phyloP scores from a whole-genome alignment of 2,329 filamentous ascomycete species.

The Penicillium sp. region DNA sequence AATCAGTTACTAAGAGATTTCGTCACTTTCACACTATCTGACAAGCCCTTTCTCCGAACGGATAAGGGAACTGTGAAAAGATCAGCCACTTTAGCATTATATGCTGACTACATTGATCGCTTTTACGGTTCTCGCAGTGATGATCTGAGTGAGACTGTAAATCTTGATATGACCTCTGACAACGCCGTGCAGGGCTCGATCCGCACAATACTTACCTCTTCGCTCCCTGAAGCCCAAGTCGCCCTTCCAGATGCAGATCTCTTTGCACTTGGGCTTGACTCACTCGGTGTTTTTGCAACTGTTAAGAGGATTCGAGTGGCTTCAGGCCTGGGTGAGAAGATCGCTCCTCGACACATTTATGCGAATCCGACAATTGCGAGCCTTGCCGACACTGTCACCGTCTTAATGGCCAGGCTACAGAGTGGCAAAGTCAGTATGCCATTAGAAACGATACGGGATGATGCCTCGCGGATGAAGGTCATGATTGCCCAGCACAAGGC shows the following conservation, averaged over 20 bases:
- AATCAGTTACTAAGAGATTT: not conserved
- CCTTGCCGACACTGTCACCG: too few relatives aligned
- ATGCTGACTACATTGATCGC: not conserved
- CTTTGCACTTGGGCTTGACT: not conserved
- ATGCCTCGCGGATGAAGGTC: too few relatives aligned
- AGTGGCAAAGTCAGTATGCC: too few relatives aligned
- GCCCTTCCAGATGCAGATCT: not conserved
- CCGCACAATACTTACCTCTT: not conserved
- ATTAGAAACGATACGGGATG: too few relatives aligned
- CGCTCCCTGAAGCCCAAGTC: not conserved
- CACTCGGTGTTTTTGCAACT: not conserved
- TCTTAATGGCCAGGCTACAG: too few relatives aligned
- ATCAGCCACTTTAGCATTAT: not conserved
- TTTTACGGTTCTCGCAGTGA: not conserved
- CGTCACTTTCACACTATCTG: not conserved
- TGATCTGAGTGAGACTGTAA: not conserved
- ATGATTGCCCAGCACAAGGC: too few relatives aligned
- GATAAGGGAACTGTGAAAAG: not conserved
- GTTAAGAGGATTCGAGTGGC: too few relatives aligned
- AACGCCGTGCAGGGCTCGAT: not conserved
- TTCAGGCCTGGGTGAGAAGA: too few relatives aligned
- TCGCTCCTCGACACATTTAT: too few relatives aligned
- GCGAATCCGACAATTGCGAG: too few relatives aligned
- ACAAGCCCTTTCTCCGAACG: not conserved
- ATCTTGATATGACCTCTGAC: not conserved